phyloP scores from a whole-genome alignment of 1,284 basidiomycete genomes.

The Chalciporus sp. region DNA sequence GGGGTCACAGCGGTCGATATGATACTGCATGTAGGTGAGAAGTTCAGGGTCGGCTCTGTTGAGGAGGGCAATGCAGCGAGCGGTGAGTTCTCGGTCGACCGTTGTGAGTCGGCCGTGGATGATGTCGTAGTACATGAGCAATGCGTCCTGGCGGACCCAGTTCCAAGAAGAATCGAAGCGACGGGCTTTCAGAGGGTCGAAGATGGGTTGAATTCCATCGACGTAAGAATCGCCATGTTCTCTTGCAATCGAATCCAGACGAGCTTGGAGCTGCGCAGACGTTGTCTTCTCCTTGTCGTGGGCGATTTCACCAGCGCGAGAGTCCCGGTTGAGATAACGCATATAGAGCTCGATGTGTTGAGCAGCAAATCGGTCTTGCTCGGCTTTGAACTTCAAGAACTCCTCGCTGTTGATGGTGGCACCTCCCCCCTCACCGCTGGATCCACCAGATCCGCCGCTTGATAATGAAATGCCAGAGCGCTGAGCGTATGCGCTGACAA shows the following conservation, averaged over 20 bases:
- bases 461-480: conserved; percentile 88
- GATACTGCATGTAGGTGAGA: conserved; percentile 93
- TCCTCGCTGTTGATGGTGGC: conserved; percentile 97
- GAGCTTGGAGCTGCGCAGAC: conserved; percentile 75
- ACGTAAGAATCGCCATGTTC: conserved; percentile 95
- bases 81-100: conserved; percentile 94
- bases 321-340: conserved; percentile 94
- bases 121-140: conserved; percentile 97
- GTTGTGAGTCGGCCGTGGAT: conserved; percentile 93
- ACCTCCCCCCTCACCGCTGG: conserved; percentile 68
- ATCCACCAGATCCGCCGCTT: conserved; percentile 62
- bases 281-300: conserved; percentile 85
- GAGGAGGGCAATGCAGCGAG: conserved; percentile 95
- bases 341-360: conserved; percentile 96
- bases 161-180: conserved; percentile 99
- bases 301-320: conserved; percentile 87
- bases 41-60: conserved; percentile 94
- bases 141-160: conserved; percentile 96
- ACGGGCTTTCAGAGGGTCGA: conserved; percentile 94
- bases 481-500: conserved; percentile 85
- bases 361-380: conserved; percentile 90
- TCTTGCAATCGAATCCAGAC: conserved; percentile 84
- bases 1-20: conserved; percentile 85
- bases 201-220: conserved; percentile 92
- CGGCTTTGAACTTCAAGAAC: conserved; percentile 93